Evolutionary conservation across 2,329 filamentous ascomycete genomes (phyloP), one percentile per base, ranked within the genome.

Genomic region (Beauveria rudraprayagi): DNA sequence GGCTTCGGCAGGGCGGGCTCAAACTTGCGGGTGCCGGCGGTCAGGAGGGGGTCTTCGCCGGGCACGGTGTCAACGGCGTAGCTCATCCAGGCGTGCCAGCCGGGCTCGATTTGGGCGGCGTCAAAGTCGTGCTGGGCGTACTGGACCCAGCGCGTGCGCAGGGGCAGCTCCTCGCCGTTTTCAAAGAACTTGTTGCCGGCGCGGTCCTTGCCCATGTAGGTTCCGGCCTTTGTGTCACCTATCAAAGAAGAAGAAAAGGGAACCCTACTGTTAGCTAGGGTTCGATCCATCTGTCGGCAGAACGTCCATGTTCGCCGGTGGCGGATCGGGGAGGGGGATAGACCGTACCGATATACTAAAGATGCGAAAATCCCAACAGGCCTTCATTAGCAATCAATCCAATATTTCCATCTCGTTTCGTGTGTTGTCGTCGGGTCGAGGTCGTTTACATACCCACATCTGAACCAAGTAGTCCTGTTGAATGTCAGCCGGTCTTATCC

Each of bases 151-250:
- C 92, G 86, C 68, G 92, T 97, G 71, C 93, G 89, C 70, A 97
- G 92, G 62, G 94, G 94, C 63, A 99, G 83, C 76, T 99, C 94
- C 73, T 97, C 92, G 71, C 85, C 77, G 81, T 99, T 97, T 83
- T 99, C 94, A 75, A 85, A 99, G 83, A 83, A 99, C 80, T 96
- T 97, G 86, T 99, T 99, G 76, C 94, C 95, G 73, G 87, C 95
- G 75, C 87, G 85, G 80, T 99, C 94, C 71, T 79, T 84, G 69
- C 88, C 94, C 67, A 99, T 85, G 67, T 96, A 82, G 48, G 84
- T 86, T 71, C 94, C 95, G 72, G 89, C 87, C 81, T 99, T 99
- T 77, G 94, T 99, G 78, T 99, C 94, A 80, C 93, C 92, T 94
- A 73, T 24, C 14, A 6, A 6, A 6, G 0, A 16, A 37, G 3